A percentile compares a stretch with the other conserved stretches of the same genome.
These are phyloP conservation scores for Puccinia coronata DNA, from an alignment of 1,284 basidiomycete genomes.

Conservation along the genomic window DNA sequence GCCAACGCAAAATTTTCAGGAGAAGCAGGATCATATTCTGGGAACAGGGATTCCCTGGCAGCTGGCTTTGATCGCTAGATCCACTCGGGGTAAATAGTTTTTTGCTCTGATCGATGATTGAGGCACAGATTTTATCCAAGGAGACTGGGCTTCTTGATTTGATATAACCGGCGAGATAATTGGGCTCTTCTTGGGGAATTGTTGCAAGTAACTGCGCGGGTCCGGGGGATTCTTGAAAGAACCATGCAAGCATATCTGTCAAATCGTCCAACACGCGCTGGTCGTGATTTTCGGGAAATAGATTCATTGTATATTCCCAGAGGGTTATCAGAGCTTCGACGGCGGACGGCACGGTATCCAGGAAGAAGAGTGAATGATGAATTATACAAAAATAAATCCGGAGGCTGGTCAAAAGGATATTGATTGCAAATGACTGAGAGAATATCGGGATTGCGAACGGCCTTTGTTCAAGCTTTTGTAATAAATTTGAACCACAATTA, in stretches of 20 bases:
- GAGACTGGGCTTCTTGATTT: slow-evolving; percentile 28
- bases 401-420: slow-evolving; percentile 35
- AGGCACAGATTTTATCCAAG: slow-evolving; percentile 43
- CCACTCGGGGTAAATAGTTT: slow-evolving; percentile 15
- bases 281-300: slow-evolving; percentile 32
- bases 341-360: slow-evolving; percentile 41
- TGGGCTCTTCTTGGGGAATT: background rate
- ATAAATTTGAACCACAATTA: background rate
- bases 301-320: slow-evolving; percentile 41
- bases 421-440: slow-evolving; percentile 32
- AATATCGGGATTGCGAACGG: slow-evolving; percentile 46
- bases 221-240: slow-evolving; percentile 19
- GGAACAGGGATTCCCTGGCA: background rate
- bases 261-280: slow-evolving; percentile 29
- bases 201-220: background rate
- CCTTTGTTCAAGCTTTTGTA: slow-evolving; percentile 40
- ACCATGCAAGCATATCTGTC: slow-evolving; percentile 31
- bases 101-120: slow-evolving; percentile 29
- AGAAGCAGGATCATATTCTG: slow-evolving; percentile 27
- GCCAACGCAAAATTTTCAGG: slow-evolving; percentile 37
- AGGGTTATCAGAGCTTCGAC: slow-evolving; percentile 34
- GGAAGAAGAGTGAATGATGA: slow-evolving; percentile 41
- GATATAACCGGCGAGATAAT: slow-evolving; percentile 23
- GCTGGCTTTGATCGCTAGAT: background rate
- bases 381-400: slow-evolving; percentile 34